Evolutionary conservation across 805 yeast species (phyloP).

Genomic region (Wickerhamiella sorbophila): DNA sequence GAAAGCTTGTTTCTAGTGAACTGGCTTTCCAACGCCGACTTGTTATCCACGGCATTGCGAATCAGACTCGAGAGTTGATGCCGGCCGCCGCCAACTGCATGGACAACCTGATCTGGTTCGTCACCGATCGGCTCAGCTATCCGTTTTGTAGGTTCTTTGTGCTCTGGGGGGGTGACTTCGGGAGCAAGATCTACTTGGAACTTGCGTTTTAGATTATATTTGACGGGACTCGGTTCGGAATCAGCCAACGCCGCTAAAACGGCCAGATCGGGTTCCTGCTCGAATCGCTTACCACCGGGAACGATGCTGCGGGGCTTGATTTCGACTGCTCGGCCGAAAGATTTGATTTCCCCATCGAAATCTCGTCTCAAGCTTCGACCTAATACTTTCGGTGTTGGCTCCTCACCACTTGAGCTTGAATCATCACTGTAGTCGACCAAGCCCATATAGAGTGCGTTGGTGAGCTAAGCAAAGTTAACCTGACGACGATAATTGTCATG

Average conservation of each 20-base stretch:
- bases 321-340: neutral
- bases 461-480: neutral
- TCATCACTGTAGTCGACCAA: slow-evolving; percentile 12
- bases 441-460: slow-evolving; percentile 1
- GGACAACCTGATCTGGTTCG: slow-evolving; percentile 9
- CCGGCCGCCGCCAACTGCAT: slow-evolving; percentile 22
- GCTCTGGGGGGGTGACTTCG: too few species aligned
- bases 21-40: slow-evolving; percentile 23
- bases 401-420: slow-evolving; percentile 1
- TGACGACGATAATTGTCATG: neutral
- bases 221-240: neutral
- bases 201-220: slow-evolving; percentile 1
- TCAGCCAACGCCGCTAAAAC: neutral
- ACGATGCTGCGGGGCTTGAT: neutral
- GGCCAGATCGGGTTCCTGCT: neutral
- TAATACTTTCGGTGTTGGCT: neutral
- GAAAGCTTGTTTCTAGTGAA: slow-evolving; percentile 17
- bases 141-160: slow-evolving; percentile 1
- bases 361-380: neutral
- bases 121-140: neutral
- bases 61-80: slow-evolving; percentile 24
- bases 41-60: slow-evolving; percentile 23
- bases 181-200: slow-evolving; percentile 3
- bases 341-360: neutral
- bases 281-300: neutral